These are phyloP conservation scores for Bacidia gigantensis DNA, from an alignment of 495 filamentous ascomycete species.

Conservation along the genomic window DNA sequence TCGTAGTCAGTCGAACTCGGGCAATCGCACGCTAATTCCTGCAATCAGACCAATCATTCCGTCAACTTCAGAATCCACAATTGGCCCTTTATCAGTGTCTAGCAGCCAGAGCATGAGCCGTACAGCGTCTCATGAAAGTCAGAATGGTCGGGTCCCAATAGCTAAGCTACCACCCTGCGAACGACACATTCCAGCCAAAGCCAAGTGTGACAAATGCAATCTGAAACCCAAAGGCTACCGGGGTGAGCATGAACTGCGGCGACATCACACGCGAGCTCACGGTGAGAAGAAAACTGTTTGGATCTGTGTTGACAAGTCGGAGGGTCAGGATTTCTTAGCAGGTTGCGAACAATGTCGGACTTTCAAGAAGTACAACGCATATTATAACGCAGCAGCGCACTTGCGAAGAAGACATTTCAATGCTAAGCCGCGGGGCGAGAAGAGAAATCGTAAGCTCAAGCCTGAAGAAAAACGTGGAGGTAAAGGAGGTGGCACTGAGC, in stretches of 20 bases:
- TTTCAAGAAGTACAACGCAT: slow-evolving; percentile 71
- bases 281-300: slow-evolving; percentile 33
- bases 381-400: slow-evolving; percentile 94
- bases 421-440: slow-evolving; percentile 38
- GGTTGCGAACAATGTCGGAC: slow-evolving; percentile 78
- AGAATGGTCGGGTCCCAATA: slow-evolving; percentile 28
- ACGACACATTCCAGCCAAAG: slow-evolving; percentile 63
- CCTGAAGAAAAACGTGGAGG: slow-evolving; percentile 57
- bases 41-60: neutral
- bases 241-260: slow-evolving; percentile 82
- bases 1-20: slow-evolving; percentile 32
- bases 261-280: slow-evolving; percentile 75
- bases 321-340: slow-evolving; percentile 14
- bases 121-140: slow-evolving; percentile 36
- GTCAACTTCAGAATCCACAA: neutral
- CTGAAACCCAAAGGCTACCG: slow-evolving; percentile 78
- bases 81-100: slow-evolving; percentile 18
- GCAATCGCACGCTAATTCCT: slow-evolving; percentile 32
- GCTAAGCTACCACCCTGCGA: slow-evolving; percentile 51
- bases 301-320: slow-evolving; percentile 58
- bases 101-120: slow-evolving; percentile 34
- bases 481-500: slow-evolving; percentile 71
- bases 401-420: slow-evolving; percentile 82
- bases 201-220: slow-evolving; percentile 59
- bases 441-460: slow-evolving; percentile 41